Base-by-base conservation (phyloP, 2,329 filamentous ascomycete species). In the Diaporthe citrichinensis region DNA sequence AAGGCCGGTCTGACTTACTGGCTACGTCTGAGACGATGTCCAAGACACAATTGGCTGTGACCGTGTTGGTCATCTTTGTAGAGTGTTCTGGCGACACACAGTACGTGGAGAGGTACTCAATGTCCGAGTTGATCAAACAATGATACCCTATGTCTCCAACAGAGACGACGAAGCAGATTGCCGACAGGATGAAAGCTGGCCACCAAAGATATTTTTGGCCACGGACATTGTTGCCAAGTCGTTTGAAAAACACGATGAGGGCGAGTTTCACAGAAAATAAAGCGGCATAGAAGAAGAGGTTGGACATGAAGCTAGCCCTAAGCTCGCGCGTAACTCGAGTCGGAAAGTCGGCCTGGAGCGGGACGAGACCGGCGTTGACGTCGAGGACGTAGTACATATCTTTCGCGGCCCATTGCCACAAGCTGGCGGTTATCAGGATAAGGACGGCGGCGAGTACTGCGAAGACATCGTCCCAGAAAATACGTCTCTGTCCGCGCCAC, bases 181-280 rank as follows among this genome's bases (percentile, higher is more conserved):
- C 17, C 5, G 71, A n/a, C 15, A 73, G 41, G 23, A 55, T 14
- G 34, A 73, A 36, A 7, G 55, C 58, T 14, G 71, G 71, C 71
- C 71, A 73, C 44, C 71, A 55, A 5, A 73, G 41, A 20, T 61
- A 61, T 31, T 65, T 53, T 31, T 73, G 71, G 14, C 58, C 23
- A 20, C 15, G 51, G 28, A 55, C 71, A 2, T 34, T 73, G 46
- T 31, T 28, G 9, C 71, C 71, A 15, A 73, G 71, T 1, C 71
- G 58, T 17, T 39, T 55, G 71, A 73, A 73, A 28, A 73, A 73
- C n/a, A 73, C 31, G 14, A 73, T 9, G 9, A 73, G 39, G 10
- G 71, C 55, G 6, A 73, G 41, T 49, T 73, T 73, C 2, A 46
- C 46, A 4, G 12, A 8, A 25, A 73, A 10, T 20, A 73, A n/a